Percentiles rank a stretch among this genome's conserved stretches.
phyloP scores from a whole-genome alignment of 2,329 filamentous ascomycete genomes.

The Phialocephala subalpina region DNA sequence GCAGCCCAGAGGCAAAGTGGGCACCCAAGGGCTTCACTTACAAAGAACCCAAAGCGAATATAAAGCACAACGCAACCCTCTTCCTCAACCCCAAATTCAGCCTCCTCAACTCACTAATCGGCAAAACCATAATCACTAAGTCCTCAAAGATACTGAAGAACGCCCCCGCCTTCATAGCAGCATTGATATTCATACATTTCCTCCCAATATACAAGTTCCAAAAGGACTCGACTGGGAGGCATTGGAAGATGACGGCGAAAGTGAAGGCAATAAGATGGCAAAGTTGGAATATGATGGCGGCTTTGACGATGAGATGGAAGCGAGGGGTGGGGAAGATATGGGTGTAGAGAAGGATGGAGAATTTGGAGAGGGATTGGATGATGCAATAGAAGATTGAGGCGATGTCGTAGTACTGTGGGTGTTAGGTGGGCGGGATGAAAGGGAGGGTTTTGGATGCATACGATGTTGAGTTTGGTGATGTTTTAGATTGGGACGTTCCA shows the following conservation, averaged over 20 bases:
- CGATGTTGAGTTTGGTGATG: slow-evolving; percentile 27
- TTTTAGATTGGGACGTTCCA: slow-evolving; percentile 29
- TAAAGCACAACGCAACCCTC: slow-evolving; percentile 70
- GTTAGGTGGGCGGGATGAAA: neutral
- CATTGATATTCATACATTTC: slow-evolving; percentile 67
- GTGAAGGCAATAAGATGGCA: slow-evolving; percentile 22
- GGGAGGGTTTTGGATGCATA: slow-evolving; percentile 4
- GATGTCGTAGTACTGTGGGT: slow-evolving; percentile 32
- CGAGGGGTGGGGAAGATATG: slow-evolving; percentile 30
- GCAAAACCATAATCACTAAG: slow-evolving; percentile 68
- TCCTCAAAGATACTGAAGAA: slow-evolving; percentile 75
- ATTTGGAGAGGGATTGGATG: slow-evolving; percentile 32
- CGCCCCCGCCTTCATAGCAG: slow-evolving; percentile 70
- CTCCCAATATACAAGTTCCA: slow-evolving; percentile 20
- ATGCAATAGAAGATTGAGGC: slow-evolving; percentile 34
- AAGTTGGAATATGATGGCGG: slow-evolving; percentile 22
- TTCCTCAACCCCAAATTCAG: slow-evolving; percentile 70
- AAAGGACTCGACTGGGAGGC: slow-evolving; percentile 25
- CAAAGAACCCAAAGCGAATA: slow-evolving; percentile 73
- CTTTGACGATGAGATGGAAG: slow-evolving; percentile 24
- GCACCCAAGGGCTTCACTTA: slow-evolving; percentile 51
- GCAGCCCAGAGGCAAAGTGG: neutral
- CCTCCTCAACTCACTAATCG: slow-evolving; percentile 68
- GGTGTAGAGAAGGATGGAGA: slow-evolving; percentile 35
- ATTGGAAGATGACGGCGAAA: slow-evolving; percentile 25